Evolutionary conservation across 169 alveolate genomes (phyloP), one percentile per base, ranked within the genome.

Genomic region (Plasmodium fragile): DNA sequence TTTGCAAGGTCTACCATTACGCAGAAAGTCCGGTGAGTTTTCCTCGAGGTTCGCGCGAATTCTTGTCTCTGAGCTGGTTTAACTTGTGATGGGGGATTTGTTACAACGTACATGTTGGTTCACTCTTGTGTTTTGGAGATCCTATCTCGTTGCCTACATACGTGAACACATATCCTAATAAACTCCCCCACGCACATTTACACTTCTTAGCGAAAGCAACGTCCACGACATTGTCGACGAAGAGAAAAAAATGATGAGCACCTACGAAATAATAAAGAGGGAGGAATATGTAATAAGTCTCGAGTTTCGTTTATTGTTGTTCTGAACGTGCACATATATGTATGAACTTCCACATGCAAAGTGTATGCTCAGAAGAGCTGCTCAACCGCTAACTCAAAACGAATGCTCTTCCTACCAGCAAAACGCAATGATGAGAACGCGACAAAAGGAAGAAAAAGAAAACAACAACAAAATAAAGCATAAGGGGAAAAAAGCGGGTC

Each of bases 1-100:
- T 91, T 80, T 69, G 91, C 94, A 22, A 91, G 92, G 52, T 49
- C 94, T 81, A 91, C 94, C 18, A 91, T 91, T 80, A 70, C 94
- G 2, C 94, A 91, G 92, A 91, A 91, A 81, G 71, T 91, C 52
- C 91, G 94, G 94, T 91, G 36, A 81, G 78, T 30, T 25, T 25
- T 22, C 41, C 18, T 6, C 18, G 16, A 13, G 3, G 45, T 36
- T 69, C 4, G 5, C 41, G 43, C 65, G 2, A 25, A 13, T 36
- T 13, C 28, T 36, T 36, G 22, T 28, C 32, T 75, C 55, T 2
- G 25, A 4, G 55, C 2, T 36, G 41, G 34, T 65, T 28, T 65
- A 30, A 75, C 28, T 6, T n/a, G 49, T 75, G 28, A 36, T 36
- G 32, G 55, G 13, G 10, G 59, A 4, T n/a, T 41, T 41, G 16